A percentile compares a stretch with the other conserved stretches of the same genome.
Conservation (phyloP, 345 rosid species). For the Gossypium arboreum region DNA sequence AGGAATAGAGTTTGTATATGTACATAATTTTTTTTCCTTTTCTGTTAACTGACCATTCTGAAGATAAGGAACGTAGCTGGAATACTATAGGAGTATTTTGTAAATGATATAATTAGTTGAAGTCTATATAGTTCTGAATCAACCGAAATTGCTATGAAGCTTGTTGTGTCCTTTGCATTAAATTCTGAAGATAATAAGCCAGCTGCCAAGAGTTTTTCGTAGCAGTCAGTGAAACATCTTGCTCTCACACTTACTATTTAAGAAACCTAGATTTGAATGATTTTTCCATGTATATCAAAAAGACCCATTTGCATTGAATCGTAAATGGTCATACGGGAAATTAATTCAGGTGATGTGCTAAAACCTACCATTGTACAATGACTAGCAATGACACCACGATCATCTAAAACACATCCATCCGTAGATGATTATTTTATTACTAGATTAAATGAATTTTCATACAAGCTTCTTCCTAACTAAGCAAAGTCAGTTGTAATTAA, state of each 20-base stretch:
- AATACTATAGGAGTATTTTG: slow-evolving; percentile 17
- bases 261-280: neutral
- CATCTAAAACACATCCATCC: neutral
- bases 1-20: slow-evolving; percentile 49
- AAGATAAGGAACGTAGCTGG: slow-evolving; percentile 29
- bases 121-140: neutral
- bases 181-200: neutral
- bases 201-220: neutral
- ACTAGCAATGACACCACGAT: no score
- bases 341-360: neutral
- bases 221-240: neutral
- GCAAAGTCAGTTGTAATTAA: neutral
- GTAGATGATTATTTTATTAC: slow-evolving; percentile 7
- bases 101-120: slow-evolving; percentile 5
- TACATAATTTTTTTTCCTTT: slow-evolving; percentile 5
- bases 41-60: neutral
- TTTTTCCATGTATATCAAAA: neutral
- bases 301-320: neutral
- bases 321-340: neutral
- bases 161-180: neutral
- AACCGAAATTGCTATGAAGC: slow-evolving; percentile 23
- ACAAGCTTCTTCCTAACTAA: slow-evolving; percentile 20
- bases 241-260: neutral
- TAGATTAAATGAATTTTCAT: neutral
- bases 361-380: neutral